These are phyloP conservation scores for Luffa acutangula DNA, from an alignment of 306 rosid genomes.

Conservation along the genomic window DNA sequence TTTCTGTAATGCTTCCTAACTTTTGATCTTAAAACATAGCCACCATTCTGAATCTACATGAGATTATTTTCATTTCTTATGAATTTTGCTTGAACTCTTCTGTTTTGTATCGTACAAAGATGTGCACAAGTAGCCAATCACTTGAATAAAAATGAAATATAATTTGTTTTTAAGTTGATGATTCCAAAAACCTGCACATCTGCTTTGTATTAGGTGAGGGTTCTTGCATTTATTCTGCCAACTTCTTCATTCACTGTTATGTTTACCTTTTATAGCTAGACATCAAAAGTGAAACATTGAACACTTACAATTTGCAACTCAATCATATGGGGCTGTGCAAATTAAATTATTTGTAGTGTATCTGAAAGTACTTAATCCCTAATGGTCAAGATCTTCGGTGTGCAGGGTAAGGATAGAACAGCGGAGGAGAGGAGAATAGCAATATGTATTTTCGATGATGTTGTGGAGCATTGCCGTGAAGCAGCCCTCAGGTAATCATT, in stretches of 20 bases:
- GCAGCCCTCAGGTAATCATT: conserved; percentile 69
- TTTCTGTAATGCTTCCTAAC: not conserved
- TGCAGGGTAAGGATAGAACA: conserved; percentile 90
- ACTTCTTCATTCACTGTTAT: not conserved
- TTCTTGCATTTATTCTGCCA: not conserved
- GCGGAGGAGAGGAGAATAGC: conserved; percentile 98
- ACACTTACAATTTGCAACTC: not conserved
- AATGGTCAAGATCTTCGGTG: conserved; percentile 3
- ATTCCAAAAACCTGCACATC: not conserved
- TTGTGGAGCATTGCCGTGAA: conserved; percentile 97
- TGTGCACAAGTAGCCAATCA: not conserved
- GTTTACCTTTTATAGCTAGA: not conserved
- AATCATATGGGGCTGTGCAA: not conserved
- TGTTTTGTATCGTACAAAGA: not conserved
- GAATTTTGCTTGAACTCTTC: not conserved
- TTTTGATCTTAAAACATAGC: not conserved
- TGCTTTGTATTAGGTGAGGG: not conserved
- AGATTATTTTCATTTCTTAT: not conserved
- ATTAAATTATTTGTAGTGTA: not conserved
- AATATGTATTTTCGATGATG: conserved; percentile 95
- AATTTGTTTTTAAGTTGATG: not conserved
- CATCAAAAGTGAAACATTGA: not conserved
- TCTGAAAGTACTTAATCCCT: not conserved
- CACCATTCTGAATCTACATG: not conserved
- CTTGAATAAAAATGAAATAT: not conserved